Conservation (phyloP, 2,329 filamentous ascomycete species). For the Ceratocystis destructans region DNA sequence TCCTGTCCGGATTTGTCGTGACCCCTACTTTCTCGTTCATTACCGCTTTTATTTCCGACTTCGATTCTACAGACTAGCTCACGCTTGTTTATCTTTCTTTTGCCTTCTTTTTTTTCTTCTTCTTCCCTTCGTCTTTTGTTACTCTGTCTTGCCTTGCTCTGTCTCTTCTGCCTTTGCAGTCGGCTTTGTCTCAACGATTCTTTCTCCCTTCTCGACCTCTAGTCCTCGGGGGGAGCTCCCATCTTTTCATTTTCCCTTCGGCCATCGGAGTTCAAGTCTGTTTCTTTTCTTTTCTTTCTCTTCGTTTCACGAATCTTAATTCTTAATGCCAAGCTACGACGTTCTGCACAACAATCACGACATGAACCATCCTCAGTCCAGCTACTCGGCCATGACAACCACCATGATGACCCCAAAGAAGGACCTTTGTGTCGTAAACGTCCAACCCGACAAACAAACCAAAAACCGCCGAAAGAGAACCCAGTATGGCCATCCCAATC, state of each 20-base stretch:
- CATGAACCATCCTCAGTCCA: conserved; percentile 16
- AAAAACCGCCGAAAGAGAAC: conserved; percentile 21
- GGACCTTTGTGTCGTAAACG: conserved; percentile 20
- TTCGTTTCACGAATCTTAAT: conserved; percentile 13
- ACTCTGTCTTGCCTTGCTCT: not conserved
- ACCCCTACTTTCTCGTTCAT: conserved; percentile 12
- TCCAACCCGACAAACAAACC: conserved; percentile 20
- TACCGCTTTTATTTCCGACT: conserved; percentile 11
- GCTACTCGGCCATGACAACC: conserved; percentile 9
- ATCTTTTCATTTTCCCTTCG: not conserved
- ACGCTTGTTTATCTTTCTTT: not conserved
- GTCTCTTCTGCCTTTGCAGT: not conserved
- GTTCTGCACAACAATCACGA: conserved; percentile 1
- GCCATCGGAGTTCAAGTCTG: not conserved
- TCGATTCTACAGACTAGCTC: conserved; percentile 8
- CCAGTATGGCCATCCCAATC: conserved; percentile 16
- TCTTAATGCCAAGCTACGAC: conserved; percentile 19
- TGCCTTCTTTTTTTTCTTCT: conserved; percentile 8
- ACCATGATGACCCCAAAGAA: conserved; percentile 17
- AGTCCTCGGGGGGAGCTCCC: not conserved
- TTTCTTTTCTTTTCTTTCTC: conserved; percentile 9
- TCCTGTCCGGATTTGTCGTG: not conserved
- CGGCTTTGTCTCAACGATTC: not conserved
- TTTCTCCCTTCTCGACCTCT: conserved; percentile 4
- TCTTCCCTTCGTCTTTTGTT: conserved; percentile 2